Base-by-base conservation (phyloP, 176 grass and related monocot genomes). In the Thinopyrum elongatum region DNA sequence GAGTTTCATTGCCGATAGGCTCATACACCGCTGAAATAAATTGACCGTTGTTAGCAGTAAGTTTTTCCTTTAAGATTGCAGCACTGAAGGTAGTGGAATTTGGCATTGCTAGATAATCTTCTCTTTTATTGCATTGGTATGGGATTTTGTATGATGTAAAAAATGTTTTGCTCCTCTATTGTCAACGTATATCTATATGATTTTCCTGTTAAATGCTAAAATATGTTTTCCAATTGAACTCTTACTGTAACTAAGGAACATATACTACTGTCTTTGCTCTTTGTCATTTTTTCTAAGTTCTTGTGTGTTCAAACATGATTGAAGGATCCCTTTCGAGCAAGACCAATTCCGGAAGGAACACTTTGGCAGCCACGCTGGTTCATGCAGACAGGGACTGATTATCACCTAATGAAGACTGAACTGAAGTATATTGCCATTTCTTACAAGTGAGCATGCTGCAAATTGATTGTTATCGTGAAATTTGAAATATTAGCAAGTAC, bases 351-450 rank as follows among this genome's bases (percentile, higher is more conserved):
- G 22, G 10, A 62, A 71, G 26, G 6, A 79, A 86, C 51, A 86
- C 19, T 42, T 62, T 72, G 26, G 64, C 84, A 47, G 84, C 22
- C 19, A 53, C 60, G 7, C 77, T 84, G 71, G 59, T 84, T 51
- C 82, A 39, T 80, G 57, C 15, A 9, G 36, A 79, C 14, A 80
- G 84, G 16, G 39, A 41, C 39, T 41, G 39, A 41, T 73, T 73
- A 72, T 72, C 22, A 73, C 70, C 12, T 44, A 42, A 44, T 44
- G n/a, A 73, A 46, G n/a, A 26, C 6, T 73, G 12, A 44, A 73
- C 38, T 44, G 38, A 26, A 10, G 12, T 73, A 44, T 44, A n/a
- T 70, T 73, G 38, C 36, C 14, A 5, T 3, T 15, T 25, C 13
- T 72, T 39, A 72, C 35, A 25, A n/a, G 39, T 25, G n/a, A 25